Base-by-base conservation (phyloP, 2,329 filamentous ascomycete genomes). In the Monosporascus ibericus region DNA sequence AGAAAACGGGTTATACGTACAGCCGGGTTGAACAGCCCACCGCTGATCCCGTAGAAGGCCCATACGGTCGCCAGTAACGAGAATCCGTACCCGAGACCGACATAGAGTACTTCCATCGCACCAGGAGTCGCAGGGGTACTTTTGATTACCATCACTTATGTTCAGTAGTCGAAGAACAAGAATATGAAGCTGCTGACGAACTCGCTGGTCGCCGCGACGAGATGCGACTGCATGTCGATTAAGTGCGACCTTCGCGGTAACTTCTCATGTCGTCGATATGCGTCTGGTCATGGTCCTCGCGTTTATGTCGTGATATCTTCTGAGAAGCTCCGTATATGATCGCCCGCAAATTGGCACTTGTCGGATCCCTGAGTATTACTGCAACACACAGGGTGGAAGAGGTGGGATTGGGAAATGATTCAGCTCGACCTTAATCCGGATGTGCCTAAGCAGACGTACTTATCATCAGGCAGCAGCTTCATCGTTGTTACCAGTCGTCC, bases 1-100 rank as follows among this genome's bases (percentile, higher is more conserved):
- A 50, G 40, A 24, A 52, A 49, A 37, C 40, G 46, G n/a, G 27
- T 34, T 3, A 47, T 48, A 55, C 63, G 20, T 60, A 72, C 71
- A 24, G 64, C 68, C 18, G 71, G 72, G 40, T 74, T 73, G 48
- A 73, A 73, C n/a, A 70, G 53, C 1, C 70, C 71, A 3, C 70
- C 70, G 38, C 71, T 75, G 44, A 79, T 71, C 17, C 75, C 66
- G 56, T 75, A 79, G 59, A 78, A 78, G 0, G 73, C 67, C 75
- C 75, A 79, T 1, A 72, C 75, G 40, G 75, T 77, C 42, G 75
- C 72, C 15, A 74, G 68, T 34, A 78, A 63, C 36, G 71, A 72
- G 51, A 76, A 65, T 1, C 73, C 72, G 54, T 75, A 77, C 14
- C 62, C 65, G 8, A 75, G 56, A 2, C 71, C 62, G 38, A 75